Percentiles rank a stretch among this genome's conserved stretches.
Evolutionary conservation across 495 filamentous ascomycete species (phyloP).

Genomic region (Hypoxylon fragiforme): DNA sequence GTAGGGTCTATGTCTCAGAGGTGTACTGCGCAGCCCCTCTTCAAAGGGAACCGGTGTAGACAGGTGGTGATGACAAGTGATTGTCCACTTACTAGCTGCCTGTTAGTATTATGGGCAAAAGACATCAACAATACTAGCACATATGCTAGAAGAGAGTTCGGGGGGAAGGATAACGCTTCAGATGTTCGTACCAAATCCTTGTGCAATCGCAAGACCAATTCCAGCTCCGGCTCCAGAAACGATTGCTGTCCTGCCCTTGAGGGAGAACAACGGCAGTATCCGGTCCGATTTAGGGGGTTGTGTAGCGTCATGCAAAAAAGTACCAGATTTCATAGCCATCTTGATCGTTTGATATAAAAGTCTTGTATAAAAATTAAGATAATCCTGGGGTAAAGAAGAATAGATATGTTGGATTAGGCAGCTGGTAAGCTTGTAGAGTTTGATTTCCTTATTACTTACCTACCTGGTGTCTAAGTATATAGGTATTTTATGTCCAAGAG

Average conservation of each 20-base stretch:
- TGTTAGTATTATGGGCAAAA: slow-evolving; percentile 3
- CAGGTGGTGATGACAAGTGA: background rate
- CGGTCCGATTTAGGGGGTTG: slow-evolving; percentile 60
- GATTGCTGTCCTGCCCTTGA: slow-evolving; percentile 82
- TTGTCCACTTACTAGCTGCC: slow-evolving; percentile 19
- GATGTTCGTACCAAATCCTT: slow-evolving; percentile 49
- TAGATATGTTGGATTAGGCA: background rate
- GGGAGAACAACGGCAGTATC: slow-evolving; percentile 78
- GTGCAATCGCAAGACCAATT: slow-evolving; percentile 78
- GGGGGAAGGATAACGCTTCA: background rate
- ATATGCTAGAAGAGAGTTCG: background rate
- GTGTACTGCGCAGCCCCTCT: background rate
- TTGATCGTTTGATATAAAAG: slow-evolving; percentile 8
- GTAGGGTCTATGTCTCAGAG: background rate
- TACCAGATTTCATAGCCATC: slow-evolving; percentile 55
- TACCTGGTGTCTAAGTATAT: no score
- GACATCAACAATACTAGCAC: background rate
- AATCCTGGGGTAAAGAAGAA: no score
- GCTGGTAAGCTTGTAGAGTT: background rate
- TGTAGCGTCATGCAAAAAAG: slow-evolving; percentile 65
- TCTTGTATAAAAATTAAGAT: no score
- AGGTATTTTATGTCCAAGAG: no score
- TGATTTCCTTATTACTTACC: background rate
- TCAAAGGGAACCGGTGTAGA: background rate
- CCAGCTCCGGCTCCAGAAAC: slow-evolving; percentile 81